Conservation (phyloP, 1,139 yeast genomes). For the Yamadazyma atmosphaerica region DNA sequence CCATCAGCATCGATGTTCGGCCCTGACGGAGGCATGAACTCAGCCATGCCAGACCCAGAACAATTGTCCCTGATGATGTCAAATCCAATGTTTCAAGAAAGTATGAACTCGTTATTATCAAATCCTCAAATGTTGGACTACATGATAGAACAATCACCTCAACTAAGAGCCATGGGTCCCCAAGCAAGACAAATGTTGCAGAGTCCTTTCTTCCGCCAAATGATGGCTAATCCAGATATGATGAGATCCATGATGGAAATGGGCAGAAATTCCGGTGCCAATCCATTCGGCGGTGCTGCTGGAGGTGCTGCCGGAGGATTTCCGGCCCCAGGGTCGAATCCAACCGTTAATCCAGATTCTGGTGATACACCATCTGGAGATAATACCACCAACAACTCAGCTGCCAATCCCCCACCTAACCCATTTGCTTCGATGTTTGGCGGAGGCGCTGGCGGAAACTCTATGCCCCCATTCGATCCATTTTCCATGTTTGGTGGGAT, state of each 20-base stretch:
- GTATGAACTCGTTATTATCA: slow-evolving; percentile 74
- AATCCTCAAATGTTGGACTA: slow-evolving; percentile 84
- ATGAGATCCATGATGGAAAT: slow-evolving; percentile 80
- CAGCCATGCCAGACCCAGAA: slow-evolving; percentile 68
- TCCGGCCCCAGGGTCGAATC: slow-evolving; percentile 59
- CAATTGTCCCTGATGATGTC: slow-evolving; percentile 74
- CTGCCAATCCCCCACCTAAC: slow-evolving; percentile 38
- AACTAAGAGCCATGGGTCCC: slow-evolving; percentile 83
- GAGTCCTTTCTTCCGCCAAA: slow-evolving; percentile 79
- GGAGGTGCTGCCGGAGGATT: slow-evolving; percentile 28
- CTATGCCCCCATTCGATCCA: slow-evolving; percentile 38
- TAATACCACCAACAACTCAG: slow-evolving; percentile 18
- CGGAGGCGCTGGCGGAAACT: slow-evolving; percentile 11
- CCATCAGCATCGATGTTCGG: slow-evolving; percentile 92
- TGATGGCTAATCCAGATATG: slow-evolving; percentile 84
- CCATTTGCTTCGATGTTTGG: slow-evolving; percentile 54
- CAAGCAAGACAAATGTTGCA: slow-evolving; percentile 85
- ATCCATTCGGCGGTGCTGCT: too few relatives aligned
- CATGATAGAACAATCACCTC: slow-evolving; percentile 82
- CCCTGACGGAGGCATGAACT: slow-evolving; percentile 88
- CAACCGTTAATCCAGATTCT: slow-evolving; percentile 30
- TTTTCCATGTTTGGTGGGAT: slow-evolving; percentile 47
- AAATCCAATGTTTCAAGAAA: slow-evolving; percentile 76
- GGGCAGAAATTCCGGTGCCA: slow-evolving; percentile 50
- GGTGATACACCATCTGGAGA: slow-evolving; percentile 16